A percentile compares a stretch with the other conserved stretches of the same genome.
These are phyloP conservation scores for Entomortierella parvispora DNA, from an alignment of 192 early-diverging fungal genomes.

Conservation along the genomic window DNA sequence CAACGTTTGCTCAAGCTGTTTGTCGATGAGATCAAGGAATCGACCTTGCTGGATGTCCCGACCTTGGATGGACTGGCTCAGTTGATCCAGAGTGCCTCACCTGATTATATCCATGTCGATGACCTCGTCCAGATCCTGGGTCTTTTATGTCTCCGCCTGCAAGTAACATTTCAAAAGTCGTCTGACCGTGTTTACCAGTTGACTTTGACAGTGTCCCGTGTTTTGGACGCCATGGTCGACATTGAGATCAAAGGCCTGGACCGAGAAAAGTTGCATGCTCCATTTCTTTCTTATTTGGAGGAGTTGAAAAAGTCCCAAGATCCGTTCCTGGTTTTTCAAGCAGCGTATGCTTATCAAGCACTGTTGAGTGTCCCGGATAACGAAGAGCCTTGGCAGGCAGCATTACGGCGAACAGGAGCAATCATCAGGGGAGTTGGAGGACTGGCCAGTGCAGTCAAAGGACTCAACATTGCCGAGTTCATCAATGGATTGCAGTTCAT, in stretches of 20 bases:
- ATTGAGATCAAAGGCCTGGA: slow-evolving; percentile 7
- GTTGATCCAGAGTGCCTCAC: not conserved
- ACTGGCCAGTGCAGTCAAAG: slow-evolving; percentile 9
- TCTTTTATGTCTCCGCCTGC: slow-evolving; percentile 1
- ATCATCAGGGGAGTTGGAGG: not conserved
- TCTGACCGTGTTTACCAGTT: slow-evolving; percentile 1
- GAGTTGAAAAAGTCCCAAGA: not conserved
- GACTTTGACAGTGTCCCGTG: not conserved
- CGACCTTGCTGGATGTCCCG: not conserved
- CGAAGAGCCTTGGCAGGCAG: not conserved
- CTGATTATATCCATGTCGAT: slow-evolving; percentile 1
- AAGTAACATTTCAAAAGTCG: not conserved
- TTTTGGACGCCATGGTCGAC: slow-evolving; percentile 17
- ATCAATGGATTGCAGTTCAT: slow-evolving; percentile 2
- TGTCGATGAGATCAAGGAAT: not conserved
- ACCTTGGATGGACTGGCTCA: slow-evolving; percentile 7
- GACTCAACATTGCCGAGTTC: not conserved
- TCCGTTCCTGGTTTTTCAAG: slow-evolving; percentile 11
- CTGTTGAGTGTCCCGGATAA: not conserved
- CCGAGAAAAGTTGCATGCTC: not conserved
- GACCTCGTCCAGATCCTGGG: slow-evolving; percentile 14
- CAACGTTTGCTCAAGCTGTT: no score
- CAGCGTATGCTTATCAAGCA: slow-evolving; percentile 11
- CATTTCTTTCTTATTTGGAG: not conserved
- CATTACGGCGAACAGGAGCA: not conserved